These are phyloP conservation scores for Yarrowia yakushimensis DNA, from an alignment of 805 yeast genomes.

Conservation along the genomic window DNA sequence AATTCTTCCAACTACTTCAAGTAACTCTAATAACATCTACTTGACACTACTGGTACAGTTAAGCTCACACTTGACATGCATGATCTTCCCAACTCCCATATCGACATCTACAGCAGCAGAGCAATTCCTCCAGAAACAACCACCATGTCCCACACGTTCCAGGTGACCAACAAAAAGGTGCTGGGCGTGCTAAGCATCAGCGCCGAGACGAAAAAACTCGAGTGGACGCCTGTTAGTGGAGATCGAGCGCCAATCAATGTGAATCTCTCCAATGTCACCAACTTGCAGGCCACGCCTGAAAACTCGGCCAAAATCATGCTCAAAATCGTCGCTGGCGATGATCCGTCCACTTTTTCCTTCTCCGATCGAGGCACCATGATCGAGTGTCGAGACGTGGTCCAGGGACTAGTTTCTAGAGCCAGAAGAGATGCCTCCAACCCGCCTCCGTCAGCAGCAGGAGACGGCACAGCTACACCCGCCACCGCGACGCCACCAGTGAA, in stretches of 20 bases:
- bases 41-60: neutral
- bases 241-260: conserved; percentile 15
- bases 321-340: conserved; percentile 44
- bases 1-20: too few relatives aligned
- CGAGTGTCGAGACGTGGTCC: conserved; percentile 19
- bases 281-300: conserved; percentile 68
- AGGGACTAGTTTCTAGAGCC: conserved; percentile 10
- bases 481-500: conserved; percentile 40
- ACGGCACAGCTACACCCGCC: conserved; percentile 20
- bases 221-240: conserved; percentile 15
- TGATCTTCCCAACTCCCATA: neutral
- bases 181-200: conserved; percentile 19
- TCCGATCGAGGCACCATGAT: conserved; percentile 20
- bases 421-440: conserved; percentile 13
- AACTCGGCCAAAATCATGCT: conserved; percentile 64
- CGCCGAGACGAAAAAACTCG: conserved; percentile 15
- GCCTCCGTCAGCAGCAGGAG: neutral
- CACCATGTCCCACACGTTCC: conserved; percentile 19
- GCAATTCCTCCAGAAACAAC: neutral
- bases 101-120: neutral
- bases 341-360: conserved; percentile 4
- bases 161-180: conserved; percentile 22
- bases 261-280: conserved; percentile 8
- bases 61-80: neutral
- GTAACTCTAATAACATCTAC: neutral